Base-by-base conservation (phyloP, 2,329 filamentous ascomycete species). In the Epichloe uncinata region DNA sequence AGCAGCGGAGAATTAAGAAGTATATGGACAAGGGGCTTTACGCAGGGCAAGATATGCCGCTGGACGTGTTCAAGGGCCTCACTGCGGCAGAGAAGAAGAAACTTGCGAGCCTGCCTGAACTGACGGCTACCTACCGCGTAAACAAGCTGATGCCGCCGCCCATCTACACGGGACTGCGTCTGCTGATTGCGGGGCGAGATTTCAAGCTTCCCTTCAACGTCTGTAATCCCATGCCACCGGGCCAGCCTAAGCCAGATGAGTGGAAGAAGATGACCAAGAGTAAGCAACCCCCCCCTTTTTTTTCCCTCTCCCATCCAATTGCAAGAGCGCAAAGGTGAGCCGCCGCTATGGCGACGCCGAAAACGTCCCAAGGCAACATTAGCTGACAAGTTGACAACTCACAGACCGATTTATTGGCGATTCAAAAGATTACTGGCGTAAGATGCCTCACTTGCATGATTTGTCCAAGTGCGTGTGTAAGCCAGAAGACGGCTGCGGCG, bases 231-330 rank as follows among this genome's bases (percentile, higher is more conserved):
- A 77, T 95, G 18, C 85, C 87, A 3, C 80, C 82, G 2, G 88
- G 86, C 46, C 87, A 95, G 62, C 87, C 89, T 22, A 95, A 95
- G 67, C 90, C 91, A 1, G 84, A 94, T 57, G 88, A 95, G 59
- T 98, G 90, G 85, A 82, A 83, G 57, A 91, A 91, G 64, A 84
- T 93, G 58, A 90, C 88, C 55, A 93, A 86, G 67, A 97, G 87
- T 94, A 73, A 33, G 20, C 46, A 52, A 4, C 16, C 30, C 16
- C 16, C 16, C 16, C 16, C 30, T 51, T 5, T 41, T n/a, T 11
- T 37, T 11, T 22, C 22, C 13, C 26, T n/a, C 15, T 9, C 9
- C 8, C 18, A n/a, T 13, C 34, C 1, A 15, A 11, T 4, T 13
- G 18, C 13, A 42, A 30, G 6, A 42, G 41, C 13, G 12, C 20